Evolutionary conservation across 352 stramenopile genomes (phyloP).

Genomic region (Globisporangium nunn): DNA sequence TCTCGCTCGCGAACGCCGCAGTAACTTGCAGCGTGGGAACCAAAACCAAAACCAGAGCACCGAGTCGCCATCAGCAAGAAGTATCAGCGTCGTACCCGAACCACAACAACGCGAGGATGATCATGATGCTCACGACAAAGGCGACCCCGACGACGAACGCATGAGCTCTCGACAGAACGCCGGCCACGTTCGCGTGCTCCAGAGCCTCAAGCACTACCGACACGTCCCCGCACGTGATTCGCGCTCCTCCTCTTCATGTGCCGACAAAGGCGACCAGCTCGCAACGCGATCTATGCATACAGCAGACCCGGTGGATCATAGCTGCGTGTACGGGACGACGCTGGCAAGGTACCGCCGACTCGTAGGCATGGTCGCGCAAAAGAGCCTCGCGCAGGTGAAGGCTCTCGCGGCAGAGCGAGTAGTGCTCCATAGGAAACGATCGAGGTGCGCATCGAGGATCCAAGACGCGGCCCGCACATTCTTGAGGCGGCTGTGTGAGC

Average conservation of each 20-base stretch:
- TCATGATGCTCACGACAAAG: not conserved
- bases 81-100: no score
- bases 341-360: constrained; percentile 30
- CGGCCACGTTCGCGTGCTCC: not conserved
- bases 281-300: not conserved
- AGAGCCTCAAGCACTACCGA: not conserved
- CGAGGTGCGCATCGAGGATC: not conserved
- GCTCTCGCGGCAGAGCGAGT: not conserved
- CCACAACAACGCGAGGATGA: no score
- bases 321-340: constrained; percentile 24
- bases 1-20: not conserved
- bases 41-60: not conserved
- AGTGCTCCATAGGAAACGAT: not conserved
- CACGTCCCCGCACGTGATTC: no score
- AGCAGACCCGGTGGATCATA: not conserved
- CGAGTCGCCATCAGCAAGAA: no score
- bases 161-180: not conserved
- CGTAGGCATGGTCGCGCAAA: constrained; percentile 25
- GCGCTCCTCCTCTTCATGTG: no score
- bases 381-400: constrained; percentile 8
- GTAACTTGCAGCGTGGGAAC: not conserved
- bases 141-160: not conserved
- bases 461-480: not conserved
- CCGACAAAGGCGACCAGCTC: no score
- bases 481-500: not conserved